A percentile compares a stretch with the other conserved stretches of the same genome.
These are phyloP conservation scores for Fusarium nematophilum DNA, from an alignment of 2,329 filamentous ascomycete species.

Conservation along the genomic window DNA sequence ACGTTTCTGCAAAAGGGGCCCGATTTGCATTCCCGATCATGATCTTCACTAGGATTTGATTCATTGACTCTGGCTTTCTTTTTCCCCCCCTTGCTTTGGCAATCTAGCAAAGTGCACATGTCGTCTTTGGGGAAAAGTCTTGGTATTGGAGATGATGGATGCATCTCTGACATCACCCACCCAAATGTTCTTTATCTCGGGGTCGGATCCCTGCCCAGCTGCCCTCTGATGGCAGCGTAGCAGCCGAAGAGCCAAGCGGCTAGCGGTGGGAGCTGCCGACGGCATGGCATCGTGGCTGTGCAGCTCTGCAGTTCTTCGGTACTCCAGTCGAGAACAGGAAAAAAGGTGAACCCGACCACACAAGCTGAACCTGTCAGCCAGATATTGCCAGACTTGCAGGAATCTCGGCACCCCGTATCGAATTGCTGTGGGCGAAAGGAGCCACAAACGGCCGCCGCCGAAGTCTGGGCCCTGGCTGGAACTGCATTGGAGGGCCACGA, in stretches of 20 bases:
- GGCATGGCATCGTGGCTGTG: conserved; percentile 33
- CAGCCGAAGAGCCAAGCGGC: no score
- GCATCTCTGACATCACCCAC: conserved; percentile 35
- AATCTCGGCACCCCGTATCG: conserved; percentile 3
- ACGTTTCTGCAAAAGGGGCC: conserved; percentile 27
- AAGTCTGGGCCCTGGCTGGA: conserved; percentile 18
- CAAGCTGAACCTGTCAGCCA: no score
- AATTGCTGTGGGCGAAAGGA: conserved; percentile 15
- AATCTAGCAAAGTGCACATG: no score
- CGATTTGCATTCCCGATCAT: conserved; percentile 34
- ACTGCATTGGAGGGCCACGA: conserved; percentile 6
- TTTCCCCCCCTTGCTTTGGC: no score
- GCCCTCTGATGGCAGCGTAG: conserved; percentile 3
- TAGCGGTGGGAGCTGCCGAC: not conserved
- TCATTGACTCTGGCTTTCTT: conserved; percentile 24
- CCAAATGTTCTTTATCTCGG: not conserved
- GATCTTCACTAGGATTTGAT: conserved; percentile 33
- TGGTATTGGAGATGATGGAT: conserved; percentile 10
- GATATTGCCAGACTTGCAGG: no score
- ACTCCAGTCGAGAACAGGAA: no score
- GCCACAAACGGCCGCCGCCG: conserved; percentile 16
- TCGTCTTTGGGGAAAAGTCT: not conserved
- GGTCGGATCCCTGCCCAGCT: conserved; percentile 34
- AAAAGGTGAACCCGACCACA: conserved; percentile 10
- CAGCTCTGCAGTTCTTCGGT: conserved; percentile 14